Base-by-base conservation (phyloP, 768 basidiomycete species). In the Boletellus sp. region DNA sequence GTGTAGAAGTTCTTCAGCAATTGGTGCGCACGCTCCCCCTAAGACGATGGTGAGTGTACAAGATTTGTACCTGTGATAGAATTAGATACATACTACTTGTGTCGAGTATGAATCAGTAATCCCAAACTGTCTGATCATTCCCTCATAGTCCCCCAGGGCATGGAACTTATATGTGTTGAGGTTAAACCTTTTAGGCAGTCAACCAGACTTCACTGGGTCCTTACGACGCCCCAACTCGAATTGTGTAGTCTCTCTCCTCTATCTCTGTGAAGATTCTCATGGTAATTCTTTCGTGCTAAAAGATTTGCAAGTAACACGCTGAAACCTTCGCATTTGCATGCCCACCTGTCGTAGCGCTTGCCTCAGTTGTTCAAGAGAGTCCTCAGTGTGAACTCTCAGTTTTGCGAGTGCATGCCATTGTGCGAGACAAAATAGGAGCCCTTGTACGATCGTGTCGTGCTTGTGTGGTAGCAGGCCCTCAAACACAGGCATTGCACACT, bases 401-500 rank as follows among this genome's bases (percentile, higher is more conserved):
- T 53, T 53, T 0, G 44, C 52, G 4, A 53, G n/a, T 0, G 51
- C 42, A 9, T 61, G 60, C 59, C 59, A 61, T 45, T 61, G 47
- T 6, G 43, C 47, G 1, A 58, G 48, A 2, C 9, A 28, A 44
- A 58, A 61, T 0, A 72, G 40, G 0, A 74, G 49, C 2, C 55
- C 52, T 7, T 55, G 45, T 1, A 71, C 42, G 2, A 56, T 42
- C 1, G 20, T 16, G 1, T 72, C 52, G 17, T 71, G 57, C 0
- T 24, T 42, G 8, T 59, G 48, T 4, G 60, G 63, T 1, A 75
- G 54, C 0, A 78, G 61, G 3, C 67, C 72, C 6, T 76, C 70
- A 26, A 75, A 73, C 0, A 60, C 68, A 0, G 74, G 73, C 3
- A 74, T 60, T 0, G 68, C 56, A 45, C 70, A 71, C 72, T n/a